Base-by-base conservation (phyloP, 2,329 filamentous ascomycete genomes). In the Botrytis byssoidea region DNA sequence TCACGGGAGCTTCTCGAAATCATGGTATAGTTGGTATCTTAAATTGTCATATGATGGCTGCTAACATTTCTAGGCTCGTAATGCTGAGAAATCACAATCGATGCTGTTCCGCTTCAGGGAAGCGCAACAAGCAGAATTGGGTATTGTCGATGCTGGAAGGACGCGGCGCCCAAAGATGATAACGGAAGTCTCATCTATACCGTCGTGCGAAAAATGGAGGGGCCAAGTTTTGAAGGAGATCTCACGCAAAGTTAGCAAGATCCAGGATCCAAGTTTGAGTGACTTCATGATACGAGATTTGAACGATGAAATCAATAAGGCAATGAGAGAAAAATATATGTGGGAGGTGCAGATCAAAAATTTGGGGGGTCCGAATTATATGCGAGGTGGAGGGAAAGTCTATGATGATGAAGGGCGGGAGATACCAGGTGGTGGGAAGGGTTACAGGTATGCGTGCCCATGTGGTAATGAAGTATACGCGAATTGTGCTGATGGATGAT, bases 91-190 rank as follows among this genome's bases (percentile, higher is more conserved):
- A 84, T 95, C 96, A 81, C 96, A 99, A 87, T 98, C 95, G 66
- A 99, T 99, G 95, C 95, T 99, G 83, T 99, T 98, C 86, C 95
- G 96, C 87, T 99, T 99, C 87, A 94, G 96, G 83, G 96, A 97
- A 81, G 93, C 95, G 79, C 96, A 98, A 89, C 95, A 95, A 77
- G 94, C 94, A 77, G 95, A 98, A 85, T 89, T 98, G 66, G 95
- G 95, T 81, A 98, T 98, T 83, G 93, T 99, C 84, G 95, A 98
- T 86, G 92, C 92, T 42, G 93, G 94, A 74, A 93, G 95, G 75
- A 92, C 94, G 14, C 93, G 95, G 18, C 94, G 96, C 3, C 96
- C 96, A 70, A 97, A 95, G 83, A 89, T 92, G 77, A 98, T 98
- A 83, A 97, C 94, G 64, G 90, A 94, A 79, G 91, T 98, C 78